phyloP scores from a whole-genome alignment of 208 protist genomes.

The Trypanosoma rangeli region DNA sequence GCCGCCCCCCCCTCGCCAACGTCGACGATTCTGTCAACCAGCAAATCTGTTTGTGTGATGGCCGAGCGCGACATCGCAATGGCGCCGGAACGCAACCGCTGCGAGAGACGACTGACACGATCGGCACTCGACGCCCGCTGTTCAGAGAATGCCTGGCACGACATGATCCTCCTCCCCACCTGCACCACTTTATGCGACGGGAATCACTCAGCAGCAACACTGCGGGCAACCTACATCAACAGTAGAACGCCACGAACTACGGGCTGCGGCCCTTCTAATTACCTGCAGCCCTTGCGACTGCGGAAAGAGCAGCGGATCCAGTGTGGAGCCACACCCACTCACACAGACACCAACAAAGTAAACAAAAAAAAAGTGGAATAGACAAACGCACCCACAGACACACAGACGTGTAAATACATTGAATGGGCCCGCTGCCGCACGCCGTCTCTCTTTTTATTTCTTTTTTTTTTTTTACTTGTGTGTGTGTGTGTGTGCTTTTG shows the following conservation, averaged over 20 bases:
- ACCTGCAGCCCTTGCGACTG: neutral
- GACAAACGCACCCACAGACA: neutral
- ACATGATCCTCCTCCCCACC: neutral
- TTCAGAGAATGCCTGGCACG: neutral
- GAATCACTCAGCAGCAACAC: neutral
- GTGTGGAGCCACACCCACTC: no score
- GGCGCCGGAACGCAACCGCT: constrained; percentile 51
- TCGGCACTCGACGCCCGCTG: neutral
- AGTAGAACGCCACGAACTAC: no score
- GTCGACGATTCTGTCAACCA: constrained; percentile 47
- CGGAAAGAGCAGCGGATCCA: neutral
- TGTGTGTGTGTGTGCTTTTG: no score
- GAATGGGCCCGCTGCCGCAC: no score
- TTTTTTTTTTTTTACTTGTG: no score
- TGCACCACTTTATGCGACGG: neutral
- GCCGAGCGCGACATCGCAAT: constrained; percentile 60
- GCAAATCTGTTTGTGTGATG: constrained; percentile 26
- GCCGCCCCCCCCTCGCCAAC: constrained; percentile 58
- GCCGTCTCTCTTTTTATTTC: no score
- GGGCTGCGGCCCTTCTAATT: neutral
- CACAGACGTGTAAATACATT: no score
- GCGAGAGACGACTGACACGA: constrained; percentile 24
- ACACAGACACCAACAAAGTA: neutral
- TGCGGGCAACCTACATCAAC: neutral
- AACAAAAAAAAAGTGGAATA: neutral